Percentiles rank a stretch among this genome's conserved stretches.
phyloP scores from a whole-genome alignment of 1,284 basidiomycete species.

The Vanrija pseudolonga region DNA sequence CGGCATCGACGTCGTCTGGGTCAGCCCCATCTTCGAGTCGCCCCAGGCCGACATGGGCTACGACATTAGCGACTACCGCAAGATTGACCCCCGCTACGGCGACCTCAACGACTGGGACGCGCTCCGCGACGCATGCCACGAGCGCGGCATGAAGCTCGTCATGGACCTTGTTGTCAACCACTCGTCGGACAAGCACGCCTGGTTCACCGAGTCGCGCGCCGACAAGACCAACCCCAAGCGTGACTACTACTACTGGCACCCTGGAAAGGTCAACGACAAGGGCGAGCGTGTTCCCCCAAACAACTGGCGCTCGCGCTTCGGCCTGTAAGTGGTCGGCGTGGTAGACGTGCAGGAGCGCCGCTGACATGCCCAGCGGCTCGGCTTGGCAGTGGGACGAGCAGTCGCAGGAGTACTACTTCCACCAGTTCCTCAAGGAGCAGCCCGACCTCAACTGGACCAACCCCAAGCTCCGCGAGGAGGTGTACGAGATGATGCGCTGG shows the following conservation, averaged over 20 bases:
- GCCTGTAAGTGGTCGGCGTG: conserved; percentile 17
- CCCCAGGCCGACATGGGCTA: conserved; percentile 32
- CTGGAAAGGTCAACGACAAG: conserved; percentile 39
- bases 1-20: conserved; percentile 53
- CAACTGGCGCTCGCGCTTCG: conserved; percentile 53
- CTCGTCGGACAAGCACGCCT: conserved; percentile 41
- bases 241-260: conserved; percentile 53
- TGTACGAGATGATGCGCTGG: conserved; percentile 50
- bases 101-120: conserved; percentile 50
- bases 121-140: conserved; percentile 43
- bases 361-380: conserved; percentile 21
- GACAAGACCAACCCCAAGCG: conserved; percentile 48
- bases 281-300: conserved; percentile 45
- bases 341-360: no score
- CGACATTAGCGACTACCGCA: conserved; percentile 49
- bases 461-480: conserved; percentile 37
- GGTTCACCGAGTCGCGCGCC: conserved; percentile 40
- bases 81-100: conserved; percentile 50
- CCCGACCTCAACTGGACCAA: conserved; percentile 51
- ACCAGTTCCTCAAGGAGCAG: conserved; percentile 38
- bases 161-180: conserved; percentile 54
- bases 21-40: conserved; percentile 37
- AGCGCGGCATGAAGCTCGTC: conserved; percentile 48
- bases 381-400: conserved; percentile 52
- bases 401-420: conserved; percentile 50